phyloP scores from a whole-genome alignment of 2,329 filamentous ascomycete genomes.

The Aphanocladium album region DNA sequence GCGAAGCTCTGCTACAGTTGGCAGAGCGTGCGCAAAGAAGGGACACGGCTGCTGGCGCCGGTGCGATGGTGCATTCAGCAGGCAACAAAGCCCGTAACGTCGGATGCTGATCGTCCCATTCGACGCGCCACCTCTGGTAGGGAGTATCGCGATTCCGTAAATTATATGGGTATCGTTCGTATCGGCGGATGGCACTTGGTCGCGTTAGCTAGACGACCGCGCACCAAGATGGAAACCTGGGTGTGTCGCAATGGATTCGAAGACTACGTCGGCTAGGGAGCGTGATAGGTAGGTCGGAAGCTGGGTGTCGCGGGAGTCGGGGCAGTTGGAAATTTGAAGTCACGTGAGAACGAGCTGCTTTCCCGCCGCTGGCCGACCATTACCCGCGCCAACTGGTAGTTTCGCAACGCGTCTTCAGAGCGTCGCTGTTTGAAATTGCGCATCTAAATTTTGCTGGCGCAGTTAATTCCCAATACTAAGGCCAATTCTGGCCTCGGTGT shows the following conservation, averaged over 20 bases:
- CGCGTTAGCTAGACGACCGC: neutral
- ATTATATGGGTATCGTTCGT: neutral
- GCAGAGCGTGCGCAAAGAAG: constrained; percentile 5
- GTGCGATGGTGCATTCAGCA: constrained; percentile 32
- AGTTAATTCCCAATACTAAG: neutral
- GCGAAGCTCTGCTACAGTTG: constrained; percentile 5
- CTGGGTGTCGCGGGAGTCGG: constrained; percentile 17
- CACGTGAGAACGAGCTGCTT: constrained; percentile 29
- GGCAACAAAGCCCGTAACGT: constrained; percentile 47
- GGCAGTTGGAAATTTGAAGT: constrained; percentile 34
- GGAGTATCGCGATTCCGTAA: neutral
- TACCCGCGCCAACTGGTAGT: constrained; percentile 18
- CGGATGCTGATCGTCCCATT: constrained; percentile 42
- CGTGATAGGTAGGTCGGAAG: constrained; percentile 25
- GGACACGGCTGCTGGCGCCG: constrained; percentile 10
- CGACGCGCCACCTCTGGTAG: constrained; percentile 26
- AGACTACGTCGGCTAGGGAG: constrained; percentile 17
- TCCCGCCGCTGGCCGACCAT: constrained; percentile 19
- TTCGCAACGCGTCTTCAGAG: constrained; percentile 14
- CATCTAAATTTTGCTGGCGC: neutral
- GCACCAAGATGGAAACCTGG: neutral
- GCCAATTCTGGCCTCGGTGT: neutral
- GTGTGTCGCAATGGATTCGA: neutral
- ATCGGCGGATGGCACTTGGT: neutral
- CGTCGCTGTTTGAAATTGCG: neutral